phyloP scores from a whole-genome alignment of 495 filamentous ascomycete genomes.

The Choiromyces venosus region DNA sequence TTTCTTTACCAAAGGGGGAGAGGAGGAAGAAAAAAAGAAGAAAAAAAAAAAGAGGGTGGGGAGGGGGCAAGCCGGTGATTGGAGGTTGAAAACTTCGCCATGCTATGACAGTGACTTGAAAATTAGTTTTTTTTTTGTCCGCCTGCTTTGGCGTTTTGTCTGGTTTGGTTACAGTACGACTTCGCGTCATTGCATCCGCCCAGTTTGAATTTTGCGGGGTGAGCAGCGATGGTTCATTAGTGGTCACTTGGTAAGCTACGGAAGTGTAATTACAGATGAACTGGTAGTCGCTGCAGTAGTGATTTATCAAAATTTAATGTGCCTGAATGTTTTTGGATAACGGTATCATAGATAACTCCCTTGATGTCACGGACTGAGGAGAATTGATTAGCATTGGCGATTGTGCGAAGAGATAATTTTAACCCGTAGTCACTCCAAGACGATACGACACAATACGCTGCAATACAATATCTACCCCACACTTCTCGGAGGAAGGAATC shows the following conservation, averaged over 20 bases:
- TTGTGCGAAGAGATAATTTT: neutral
- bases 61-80: neutral
- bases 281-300: neutral
- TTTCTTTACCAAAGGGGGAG: neutral
- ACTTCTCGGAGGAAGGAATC: neutral
- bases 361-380: too few relatives aligned
- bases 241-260: too few relatives aligned
- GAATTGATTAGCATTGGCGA: neutral
- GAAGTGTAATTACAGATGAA: neutral
- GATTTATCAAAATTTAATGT: neutral
- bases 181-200: neutral
- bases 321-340: neutral
- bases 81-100: neutral
- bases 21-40: neutral
- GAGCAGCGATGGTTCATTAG: too few relatives aligned
- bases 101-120: neutral
- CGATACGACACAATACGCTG: neutral
- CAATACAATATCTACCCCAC: neutral
- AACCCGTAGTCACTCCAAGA: neutral
- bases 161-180: neutral
- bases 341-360: neutral
- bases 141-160: too few relatives aligned
- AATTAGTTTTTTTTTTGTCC: neutral
- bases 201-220: too few relatives aligned
- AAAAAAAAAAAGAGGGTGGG: neutral